Base-by-base conservation (phyloP, 306 rosid genomes). In the Sicyos edulis region DNA sequence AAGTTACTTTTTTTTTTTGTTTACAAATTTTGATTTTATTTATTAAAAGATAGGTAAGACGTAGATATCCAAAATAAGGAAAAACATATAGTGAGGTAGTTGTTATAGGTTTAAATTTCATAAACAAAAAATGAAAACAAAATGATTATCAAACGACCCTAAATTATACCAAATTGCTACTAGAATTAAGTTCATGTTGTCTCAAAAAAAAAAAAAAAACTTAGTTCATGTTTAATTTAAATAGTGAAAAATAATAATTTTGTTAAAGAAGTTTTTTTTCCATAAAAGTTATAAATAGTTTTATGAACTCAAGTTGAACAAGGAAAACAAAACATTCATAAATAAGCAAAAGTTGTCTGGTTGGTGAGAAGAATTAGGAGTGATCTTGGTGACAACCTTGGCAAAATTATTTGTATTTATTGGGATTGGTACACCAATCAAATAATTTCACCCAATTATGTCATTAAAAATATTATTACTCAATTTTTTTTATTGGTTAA, bases 271-370 rank as follows among this genome's bases (percentile, higher is more conserved):
- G 16, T 57, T 21, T 55, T 10, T 56, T 57, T 57, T 57, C 15
- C 13, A 7, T 37, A 37, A 37, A 37, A 4, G 42, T 11, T 21
- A 21, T 21, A 57, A 21, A 22, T 57, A 6, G 62, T n/a, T 9
- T 10, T 3, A 55, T 55, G 22, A 55, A 20, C 7, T 55, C 14
- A 55, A 55, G 61, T 55, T 8, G 2, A 55, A 55, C 7, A 57
- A 57, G 16, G 22, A 57, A 57, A 22, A 22, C 16, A 21, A 56
- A 56, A 56, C 34, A 57, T 10, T 56, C 16, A 57, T 57, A 21
- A 57, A 57, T 57, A 57, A 57, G 62, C 62, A 57, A 57, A 57
- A 21, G 3, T 10, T 57, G 62, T 57, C 16, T 57, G 37, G 62
- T 57, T 57, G 62, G 62, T 0, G 62, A 55, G 60, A 55, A 55